Percentiles rank a stretch among this genome's conserved stretches.
These are phyloP conservation scores for Taiozyma sp. DNA, from an alignment of 1,139 yeast species.

Conservation along the genomic window DNA sequence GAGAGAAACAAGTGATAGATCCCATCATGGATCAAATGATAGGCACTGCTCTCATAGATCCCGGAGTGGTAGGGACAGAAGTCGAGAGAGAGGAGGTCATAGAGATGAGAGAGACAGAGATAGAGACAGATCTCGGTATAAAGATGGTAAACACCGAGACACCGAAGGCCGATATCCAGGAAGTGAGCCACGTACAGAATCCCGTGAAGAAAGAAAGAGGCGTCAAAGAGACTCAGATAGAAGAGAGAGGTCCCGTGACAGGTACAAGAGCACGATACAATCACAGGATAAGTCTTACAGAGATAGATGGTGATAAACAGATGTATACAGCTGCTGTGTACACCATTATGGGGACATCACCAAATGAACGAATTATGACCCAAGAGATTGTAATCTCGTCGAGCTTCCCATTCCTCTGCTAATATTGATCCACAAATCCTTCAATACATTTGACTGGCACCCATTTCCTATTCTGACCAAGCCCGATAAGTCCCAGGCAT, in stretches of 20 bases:
- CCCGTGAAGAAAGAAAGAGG: not conserved
- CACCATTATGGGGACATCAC: not conserved
- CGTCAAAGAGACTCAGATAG: not conserved
- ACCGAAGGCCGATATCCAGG: not conserved
- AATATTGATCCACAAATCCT: too few relatives aligned
- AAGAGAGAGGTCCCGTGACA: not conserved
- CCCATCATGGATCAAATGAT: not conserved
- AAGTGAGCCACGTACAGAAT: not conserved
- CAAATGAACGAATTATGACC: not conserved
- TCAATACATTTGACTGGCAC: not conserved
- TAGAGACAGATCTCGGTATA: not conserved
- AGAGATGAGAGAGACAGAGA: not conserved
- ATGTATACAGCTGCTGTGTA: not conserved
- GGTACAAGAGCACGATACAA: not conserved
- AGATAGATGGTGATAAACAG: not conserved
- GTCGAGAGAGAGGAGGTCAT: not conserved
- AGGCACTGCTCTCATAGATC: slow-evolving; percentile 1
- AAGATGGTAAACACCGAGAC: not conserved
- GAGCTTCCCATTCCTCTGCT: too few relatives aligned
- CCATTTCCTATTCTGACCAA: not conserved
- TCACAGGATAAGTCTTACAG: not conserved
- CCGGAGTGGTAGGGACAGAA: slow-evolving; percentile 1
- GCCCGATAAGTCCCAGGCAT: not conserved
- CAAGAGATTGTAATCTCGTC: not conserved
- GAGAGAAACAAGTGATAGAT: slow-evolving; percentile 4